phyloP scores from a whole-genome alignment of 1,284 basidiomycete genomes.

The Fomes fomentarius region DNA sequence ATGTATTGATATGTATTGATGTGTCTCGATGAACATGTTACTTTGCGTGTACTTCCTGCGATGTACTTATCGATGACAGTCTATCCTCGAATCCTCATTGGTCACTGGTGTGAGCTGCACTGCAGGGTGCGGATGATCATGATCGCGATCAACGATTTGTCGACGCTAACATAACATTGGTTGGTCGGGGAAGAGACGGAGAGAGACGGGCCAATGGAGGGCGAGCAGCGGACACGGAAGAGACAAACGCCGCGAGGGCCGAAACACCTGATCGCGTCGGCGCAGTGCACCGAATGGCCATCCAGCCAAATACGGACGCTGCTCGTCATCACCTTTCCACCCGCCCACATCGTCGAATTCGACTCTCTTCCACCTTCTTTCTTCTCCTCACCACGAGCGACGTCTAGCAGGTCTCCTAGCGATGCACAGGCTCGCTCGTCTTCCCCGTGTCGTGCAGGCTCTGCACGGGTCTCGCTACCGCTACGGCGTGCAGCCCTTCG shows the following conservation, averaged over 20 bases:
- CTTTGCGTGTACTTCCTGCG: not conserved
- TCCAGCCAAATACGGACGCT: constrained; percentile 16
- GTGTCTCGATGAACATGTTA: not conserved
- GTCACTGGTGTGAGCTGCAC: not conserved
- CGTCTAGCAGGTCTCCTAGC: constrained; percentile 17
- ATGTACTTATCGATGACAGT: not conserved
- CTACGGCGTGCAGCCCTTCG: constrained; percentile 20
- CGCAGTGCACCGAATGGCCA: constrained; percentile 17
- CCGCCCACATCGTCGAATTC: constrained; percentile 20
- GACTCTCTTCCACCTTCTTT: constrained; percentile 12
- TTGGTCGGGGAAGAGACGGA: not conserved
- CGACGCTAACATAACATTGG: not conserved
- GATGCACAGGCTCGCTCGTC: constrained; percentile 26
- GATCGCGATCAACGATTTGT: not conserved
- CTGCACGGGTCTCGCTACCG: constrained; percentile 22
- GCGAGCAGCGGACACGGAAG: constrained; percentile 1
- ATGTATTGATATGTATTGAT: constrained; percentile 4
- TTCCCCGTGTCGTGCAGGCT: constrained; percentile 25
- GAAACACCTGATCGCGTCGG: constrained; percentile 13
- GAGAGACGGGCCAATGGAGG: too few relatives aligned
- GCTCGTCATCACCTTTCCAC: constrained; percentile 23
- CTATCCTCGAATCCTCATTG: too few relatives aligned
- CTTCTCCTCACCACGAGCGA: constrained; percentile 17
- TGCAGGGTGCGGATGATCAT: not conserved
- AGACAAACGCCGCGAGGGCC: constrained; percentile 13